These are phyloP conservation scores for Pseudogymnoascus sp. DNA, from an alignment of 2,329 filamentous ascomycete genomes.

Conservation along the genomic window DNA sequence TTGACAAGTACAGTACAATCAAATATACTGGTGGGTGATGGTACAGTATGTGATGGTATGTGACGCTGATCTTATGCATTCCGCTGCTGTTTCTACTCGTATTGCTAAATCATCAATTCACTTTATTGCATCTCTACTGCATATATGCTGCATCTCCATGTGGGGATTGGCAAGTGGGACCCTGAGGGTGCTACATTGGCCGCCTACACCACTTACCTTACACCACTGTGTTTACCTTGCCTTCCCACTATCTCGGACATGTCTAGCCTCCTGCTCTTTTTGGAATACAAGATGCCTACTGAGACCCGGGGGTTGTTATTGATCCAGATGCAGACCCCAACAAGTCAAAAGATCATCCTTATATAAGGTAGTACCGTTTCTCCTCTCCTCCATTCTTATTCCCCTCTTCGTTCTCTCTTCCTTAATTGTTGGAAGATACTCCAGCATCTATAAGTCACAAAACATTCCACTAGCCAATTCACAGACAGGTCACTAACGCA, in stretches of 20 bases:
- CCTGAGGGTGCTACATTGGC: background rate
- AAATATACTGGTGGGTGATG: too few relatives aligned
- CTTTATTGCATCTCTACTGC: too few relatives aligned
- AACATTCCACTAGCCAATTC: background rate
- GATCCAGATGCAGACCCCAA: background rate
- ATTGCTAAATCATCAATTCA: too few relatives aligned
- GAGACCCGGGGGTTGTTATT: background rate
- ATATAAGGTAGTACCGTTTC: background rate
- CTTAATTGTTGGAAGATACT: background rate
- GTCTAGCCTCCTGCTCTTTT: constrained; percentile 6
- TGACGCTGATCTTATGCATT: background rate
- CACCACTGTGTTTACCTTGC: constrained; percentile 1
- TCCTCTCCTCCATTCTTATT: background rate
- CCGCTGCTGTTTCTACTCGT: background rate
- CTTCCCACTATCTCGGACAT: background rate
- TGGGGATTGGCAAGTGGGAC: background rate
- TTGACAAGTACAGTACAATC: background rate
- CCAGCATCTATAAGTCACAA: background rate
- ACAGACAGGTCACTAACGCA: background rate
- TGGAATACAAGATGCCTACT: background rate
- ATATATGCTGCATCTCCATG: background rate
- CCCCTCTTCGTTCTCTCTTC: background rate
- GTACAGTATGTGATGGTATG: too few relatives aligned
- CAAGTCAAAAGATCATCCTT: background rate
- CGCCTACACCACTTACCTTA: background rate